Evolutionary conservation across 2,329 filamentous ascomycete species (phyloP), one percentile per base, ranked within the genome.

Genomic region (Penicillium brasilianum): DNA sequence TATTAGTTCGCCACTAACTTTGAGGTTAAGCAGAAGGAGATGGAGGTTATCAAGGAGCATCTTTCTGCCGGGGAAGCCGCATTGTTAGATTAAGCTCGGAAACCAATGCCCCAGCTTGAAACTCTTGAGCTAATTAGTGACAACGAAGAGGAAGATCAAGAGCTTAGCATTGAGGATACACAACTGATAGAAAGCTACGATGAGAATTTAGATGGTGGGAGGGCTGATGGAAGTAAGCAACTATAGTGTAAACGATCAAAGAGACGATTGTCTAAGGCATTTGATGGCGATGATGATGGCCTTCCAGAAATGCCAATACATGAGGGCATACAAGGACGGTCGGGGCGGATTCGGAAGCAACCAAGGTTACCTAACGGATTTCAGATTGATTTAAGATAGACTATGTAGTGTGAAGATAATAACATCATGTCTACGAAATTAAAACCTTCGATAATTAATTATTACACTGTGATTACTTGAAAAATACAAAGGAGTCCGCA

Each of bases 401-500:
- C 3, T 2, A 44, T 44, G 13, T 13, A 4, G 3, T 4, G 2
- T 44, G 13, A 22, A 25, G 11, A 44, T 44, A 25, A 44, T 44
- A 44, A 22, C 1, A 44, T 44, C 20, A 44, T 13, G 20, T 44
- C 20, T 44, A 53, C 57, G 28, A 49, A 18, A 28, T 46, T 48
- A 49, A 55, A 59, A 37, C 25, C 25, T 28, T 28, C 25, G 39
- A 39, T 37, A 59, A 36, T 44, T 54, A 18, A 32, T 49, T 44
- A 50, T 51, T 59, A 48, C 36, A 22, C 11, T 44, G 20, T 22
- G 20, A 44, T 44, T 22, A 44, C 41, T 44, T 44, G 20, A 44
- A 44, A 44, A 44, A 44, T 44, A 44, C 20, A 44, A 20, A 25
- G 41, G 41, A 44, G 11, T 20, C 41, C n/a, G 20, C 20, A 44